Base-by-base conservation (phyloP, 2,329 filamentous ascomycete genomes). In the Alternaria brassicicola region DNA sequence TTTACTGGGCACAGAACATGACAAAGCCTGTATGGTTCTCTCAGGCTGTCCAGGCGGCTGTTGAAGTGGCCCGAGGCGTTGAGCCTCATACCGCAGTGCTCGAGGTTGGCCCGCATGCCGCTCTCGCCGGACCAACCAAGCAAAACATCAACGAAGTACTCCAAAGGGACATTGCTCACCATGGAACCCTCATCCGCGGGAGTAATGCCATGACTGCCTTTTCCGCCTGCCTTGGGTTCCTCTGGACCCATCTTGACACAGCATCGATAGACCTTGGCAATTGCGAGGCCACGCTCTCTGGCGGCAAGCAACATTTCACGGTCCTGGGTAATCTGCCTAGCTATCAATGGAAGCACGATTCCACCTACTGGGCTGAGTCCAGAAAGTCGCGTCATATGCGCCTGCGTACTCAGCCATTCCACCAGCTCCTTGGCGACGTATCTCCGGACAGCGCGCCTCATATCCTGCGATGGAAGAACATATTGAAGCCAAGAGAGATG, bases 101-200 rank as follows among this genome's bases (percentile, higher is more conserved):
- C 4, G 82, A 83, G 52, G 67, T 83, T 9, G 81, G 81, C 0
- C 78, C 79, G 2, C 81, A 83, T 59, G 75, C 79, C 0, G 75
- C 78, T 2, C 70, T 84, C 5, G 78, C 77, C 30, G 56, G 61
- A 3, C 50, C 50, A 31, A 28, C 21, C 28, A 36, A 25, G 4
- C 46, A 64, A 19, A 60, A 35, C 17, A n/a, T 63, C 15, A 30
- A 51, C 8, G 15, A 38, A n/a, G 35, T 7, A 3, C 26, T 50
- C 2, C 21, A 31, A 13, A 30, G 7, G 15, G 12, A 26, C 17
- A 7, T 31, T 12, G 35, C 35, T 23, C 19, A 50, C n/a, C 23
- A 30, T 31, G 23, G 25, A 28, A 23, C 33, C 3, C 33, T 50
- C 7, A 3, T 26, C 8, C 47, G 47, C 6, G 35, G 25, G 3